Evolutionary conservation across 768 basidiomycete genomes (phyloP), one percentile per base, ranked within the genome.

Genomic region (Pleurotus tuoliensis): DNA sequence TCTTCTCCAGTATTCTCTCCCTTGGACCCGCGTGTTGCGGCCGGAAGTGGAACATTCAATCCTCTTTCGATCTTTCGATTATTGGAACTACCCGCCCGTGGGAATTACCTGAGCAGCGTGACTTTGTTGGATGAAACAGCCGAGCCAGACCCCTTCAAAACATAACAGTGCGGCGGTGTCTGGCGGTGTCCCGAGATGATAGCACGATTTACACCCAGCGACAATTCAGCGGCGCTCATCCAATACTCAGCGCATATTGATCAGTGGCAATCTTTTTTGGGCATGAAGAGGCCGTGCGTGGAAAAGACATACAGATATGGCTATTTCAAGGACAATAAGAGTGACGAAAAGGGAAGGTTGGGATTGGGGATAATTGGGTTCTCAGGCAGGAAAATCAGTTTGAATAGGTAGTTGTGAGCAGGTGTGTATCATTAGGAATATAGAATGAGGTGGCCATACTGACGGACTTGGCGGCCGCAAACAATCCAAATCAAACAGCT

Each of bases 41-140:
- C 30, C 30, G 30, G 30, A 34, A 34, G 30, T 11, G 30, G 20
- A 25, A 25, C 24, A 25, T 6, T 40, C 9, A 11, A 15, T 13
- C 20, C 16, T 53, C n/a, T 53, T 53, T 53, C 41, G 51, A 53
- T 53, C n/a, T 53, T 53, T 53, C 41, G 51, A 53, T 53, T 22
- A 7, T 18, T 53, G 51, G 18, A 53, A 20, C 22, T 40, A 8
- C 39, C 41, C 22, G 48, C 15, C 27, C 48, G 38, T 53, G 51
- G 39, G 51, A 53, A 53, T 15, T 22, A 40, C 34, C 15, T 34
- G 39, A 41, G 39, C 51, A 51, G 34, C 34, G 34, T 30, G 49
- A 51, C 49, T 38, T 37, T 27, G 39, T 41, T 39, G 9, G 37
- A 39, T 20, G 37, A 12, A 53, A n/a, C 51, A 25, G 46, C 46